A percentile compares a stretch with the other conserved stretches of the same genome.
phyloP scores from a whole-genome alignment of 2,329 filamentous ascomycete species.

The Verticillium isaacii region DNA sequence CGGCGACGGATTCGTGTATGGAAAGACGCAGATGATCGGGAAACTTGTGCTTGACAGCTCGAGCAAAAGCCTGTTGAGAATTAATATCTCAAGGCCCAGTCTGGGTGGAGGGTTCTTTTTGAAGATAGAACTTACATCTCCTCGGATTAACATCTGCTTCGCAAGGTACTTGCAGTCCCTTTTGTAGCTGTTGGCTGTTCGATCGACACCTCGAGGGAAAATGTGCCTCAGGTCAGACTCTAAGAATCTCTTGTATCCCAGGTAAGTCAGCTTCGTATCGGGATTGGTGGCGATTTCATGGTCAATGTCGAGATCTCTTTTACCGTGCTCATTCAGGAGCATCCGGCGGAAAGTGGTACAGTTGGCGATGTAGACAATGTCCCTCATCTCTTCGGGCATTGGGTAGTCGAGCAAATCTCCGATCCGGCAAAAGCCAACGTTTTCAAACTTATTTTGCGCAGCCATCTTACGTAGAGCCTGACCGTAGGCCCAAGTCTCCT shows the following conservation, averaged over 20 bases:
- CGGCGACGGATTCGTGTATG: conserved; percentile 22
- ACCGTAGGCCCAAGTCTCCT: conserved; percentile 34
- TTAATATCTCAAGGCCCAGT: not conserved
- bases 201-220: conserved; percentile 6
- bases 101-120: not conserved
- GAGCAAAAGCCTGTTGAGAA: conserved; percentile 20
- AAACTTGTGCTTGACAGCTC: conserved; percentile 19
- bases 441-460: conserved; percentile 20
- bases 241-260: conserved; percentile 22
- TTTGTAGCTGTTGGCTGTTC: conserved; percentile 12
- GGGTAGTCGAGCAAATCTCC: conserved; percentile 25
- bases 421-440: conserved; percentile 30
- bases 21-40: conserved; percentile 21
- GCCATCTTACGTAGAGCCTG: conserved; percentile 29
- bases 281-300: conserved; percentile 21
- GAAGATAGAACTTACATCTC: conserved; percentile 15
- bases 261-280: conserved; percentile 23
- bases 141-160: conserved; percentile 21
- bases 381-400: conserved; percentile 5
- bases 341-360: conserved; percentile 22
- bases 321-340: conserved; percentile 19
- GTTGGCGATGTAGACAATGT: conserved; percentile 22
- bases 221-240: conserved; percentile 23
- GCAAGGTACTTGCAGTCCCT: conserved; percentile 13
- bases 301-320: conserved; percentile 19